Conservation (phyloP, 2,329 filamentous ascomycete genomes). For the Penicillium frequentans region DNA sequence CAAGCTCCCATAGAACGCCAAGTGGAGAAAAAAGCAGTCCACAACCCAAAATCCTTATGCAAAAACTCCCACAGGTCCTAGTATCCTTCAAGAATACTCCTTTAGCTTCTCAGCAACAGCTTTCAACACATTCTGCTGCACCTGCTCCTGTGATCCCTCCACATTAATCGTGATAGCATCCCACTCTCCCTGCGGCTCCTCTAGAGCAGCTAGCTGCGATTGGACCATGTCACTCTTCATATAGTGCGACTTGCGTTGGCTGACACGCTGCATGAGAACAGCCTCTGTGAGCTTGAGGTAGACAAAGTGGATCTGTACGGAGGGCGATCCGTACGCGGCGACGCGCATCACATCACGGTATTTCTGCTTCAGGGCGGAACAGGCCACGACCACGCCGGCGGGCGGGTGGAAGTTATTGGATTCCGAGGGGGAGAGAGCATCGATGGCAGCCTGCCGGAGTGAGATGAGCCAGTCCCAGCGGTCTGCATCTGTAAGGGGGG, state of each 20-base stretch:
- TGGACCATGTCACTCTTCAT: conserved; percentile 96
- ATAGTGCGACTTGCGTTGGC: conserved; percentile 76
- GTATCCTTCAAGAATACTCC: conserved; percentile 24
- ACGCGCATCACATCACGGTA: conserved; percentile 91
- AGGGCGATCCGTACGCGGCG: conserved; percentile 71
- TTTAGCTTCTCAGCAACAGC: conserved; percentile 58
- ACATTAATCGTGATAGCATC: conserved; percentile 72
- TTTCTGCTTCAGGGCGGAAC: conserved; percentile 93
- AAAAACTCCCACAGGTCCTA: background rate
- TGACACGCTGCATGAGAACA: conserved; percentile 73
- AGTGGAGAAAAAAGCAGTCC: background rate
- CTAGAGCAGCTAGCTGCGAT: conserved; percentile 86
- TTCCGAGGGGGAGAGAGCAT: conserved; percentile 46
- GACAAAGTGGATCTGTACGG: conserved; percentile 84
- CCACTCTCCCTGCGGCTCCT: conserved; percentile 72
- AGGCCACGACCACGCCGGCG: conserved; percentile 86
- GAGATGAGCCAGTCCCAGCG: conserved; percentile 95
- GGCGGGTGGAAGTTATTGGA: conserved; percentile 50
- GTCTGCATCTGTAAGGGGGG: conserved; percentile 87
- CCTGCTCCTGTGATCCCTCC: conserved; percentile 53
- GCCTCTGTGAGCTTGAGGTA: conserved; percentile 80
- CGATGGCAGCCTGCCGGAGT: conserved; percentile 64
- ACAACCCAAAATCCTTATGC: background rate
- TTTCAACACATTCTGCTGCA: conserved; percentile 61
- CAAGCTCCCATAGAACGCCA: background rate